A percentile compares a stretch with the other conserved stretches of the same genome.
These are phyloP conservation scores for Calonectria hongkongensis DNA, from an alignment of 2,329 filamentous ascomycete species.

Conservation along the genomic window DNA sequence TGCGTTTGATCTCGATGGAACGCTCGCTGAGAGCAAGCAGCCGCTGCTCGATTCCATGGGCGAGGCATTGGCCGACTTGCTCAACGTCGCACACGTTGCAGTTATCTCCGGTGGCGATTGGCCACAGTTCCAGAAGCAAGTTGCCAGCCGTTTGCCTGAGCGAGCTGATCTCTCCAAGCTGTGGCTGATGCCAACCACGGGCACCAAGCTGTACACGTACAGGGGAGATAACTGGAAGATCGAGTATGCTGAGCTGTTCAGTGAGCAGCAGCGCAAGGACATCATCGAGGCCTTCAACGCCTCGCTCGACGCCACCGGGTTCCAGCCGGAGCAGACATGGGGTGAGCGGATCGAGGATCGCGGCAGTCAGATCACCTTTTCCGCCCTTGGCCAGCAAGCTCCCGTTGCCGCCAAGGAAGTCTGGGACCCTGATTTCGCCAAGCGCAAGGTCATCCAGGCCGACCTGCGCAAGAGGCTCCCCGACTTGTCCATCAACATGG, in stretches of 20 bases:
- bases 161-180: slow-evolving; percentile 15
- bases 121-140: slow-evolving; percentile 15
- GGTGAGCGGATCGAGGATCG: slow-evolving; percentile 9
- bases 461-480: slow-evolving; percentile 1
- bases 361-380: slow-evolving; percentile 17
- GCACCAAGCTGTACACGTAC: slow-evolving; percentile 13
- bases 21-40: slow-evolving; percentile 21
- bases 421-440: slow-evolving; percentile 18
- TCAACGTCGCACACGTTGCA: not conserved
- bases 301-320: slow-evolving; percentile 14
- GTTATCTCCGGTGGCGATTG: slow-evolving; percentile 8
- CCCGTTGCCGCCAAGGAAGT: slow-evolving; percentile 18
- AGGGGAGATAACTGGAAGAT: not conserved
- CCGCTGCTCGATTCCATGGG: slow-evolving; percentile 16
- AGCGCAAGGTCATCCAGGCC: slow-evolving; percentile 20
- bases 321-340: slow-evolving; percentile 21
- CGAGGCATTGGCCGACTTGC: slow-evolving; percentile 6
- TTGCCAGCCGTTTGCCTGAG: slow-evolving; percentile 6
- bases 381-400: slow-evolving; percentile 11
- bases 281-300: slow-evolving; percentile 1
- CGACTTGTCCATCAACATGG: slow-evolving; percentile 18
- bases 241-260: slow-evolving; percentile 17
- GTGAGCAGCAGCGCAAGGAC: slow-evolving; percentile 1
- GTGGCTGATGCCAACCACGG: slow-evolving; percentile 20
- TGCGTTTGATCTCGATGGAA: slow-evolving; percentile 6